phyloP scores from a whole-genome alignment of 352 stramenopile species.

The Pythium oligandrum region DNA sequence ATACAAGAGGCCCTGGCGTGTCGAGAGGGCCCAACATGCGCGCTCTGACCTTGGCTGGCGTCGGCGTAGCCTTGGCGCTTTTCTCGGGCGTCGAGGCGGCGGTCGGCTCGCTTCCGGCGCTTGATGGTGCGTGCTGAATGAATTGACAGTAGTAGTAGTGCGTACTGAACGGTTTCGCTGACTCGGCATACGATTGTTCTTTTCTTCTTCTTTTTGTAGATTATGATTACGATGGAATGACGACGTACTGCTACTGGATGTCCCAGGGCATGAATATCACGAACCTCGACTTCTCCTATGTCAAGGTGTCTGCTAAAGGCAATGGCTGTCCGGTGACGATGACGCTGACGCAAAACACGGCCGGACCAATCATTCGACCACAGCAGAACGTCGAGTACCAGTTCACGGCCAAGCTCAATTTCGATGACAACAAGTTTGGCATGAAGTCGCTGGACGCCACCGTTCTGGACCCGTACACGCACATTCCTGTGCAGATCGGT shows the following conservation, averaged over 20 bases:
- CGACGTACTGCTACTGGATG: conserved; percentile 81
- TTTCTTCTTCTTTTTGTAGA: conserved; percentile 24
- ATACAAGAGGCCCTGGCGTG: too few relatives aligned
- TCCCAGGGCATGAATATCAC: conserved; percentile 65
- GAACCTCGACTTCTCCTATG: conserved; percentile 69
- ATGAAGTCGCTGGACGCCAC: conserved; percentile 52
- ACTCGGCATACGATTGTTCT: background rate
- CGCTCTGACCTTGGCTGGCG: background rate
- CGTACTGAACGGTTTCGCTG: background rate
- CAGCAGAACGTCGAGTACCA: conserved; percentile 48
- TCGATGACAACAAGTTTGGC: conserved; percentile 60
- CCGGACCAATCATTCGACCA: conserved; percentile 21
- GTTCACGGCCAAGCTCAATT: conserved; percentile 73
- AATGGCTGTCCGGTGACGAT: conserved; percentile 58
- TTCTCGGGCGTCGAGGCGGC: conserved; percentile 16
- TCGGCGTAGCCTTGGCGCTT: conserved; percentile 8
- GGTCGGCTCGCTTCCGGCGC: conserved; percentile 28
- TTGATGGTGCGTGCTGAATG: conserved; percentile 34
- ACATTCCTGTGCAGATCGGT: conserved; percentile 55
- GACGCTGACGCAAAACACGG: conserved; percentile 39
- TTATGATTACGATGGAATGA: conserved; percentile 68
- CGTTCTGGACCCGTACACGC: conserved; percentile 48
- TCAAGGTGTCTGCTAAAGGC: conserved; percentile 36
- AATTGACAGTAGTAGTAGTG: background rate
- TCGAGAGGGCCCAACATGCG: background rate